Conservation (phyloP, 495 filamentous ascomycete genomes). For the Friedmanniomyces simplex region DNA sequence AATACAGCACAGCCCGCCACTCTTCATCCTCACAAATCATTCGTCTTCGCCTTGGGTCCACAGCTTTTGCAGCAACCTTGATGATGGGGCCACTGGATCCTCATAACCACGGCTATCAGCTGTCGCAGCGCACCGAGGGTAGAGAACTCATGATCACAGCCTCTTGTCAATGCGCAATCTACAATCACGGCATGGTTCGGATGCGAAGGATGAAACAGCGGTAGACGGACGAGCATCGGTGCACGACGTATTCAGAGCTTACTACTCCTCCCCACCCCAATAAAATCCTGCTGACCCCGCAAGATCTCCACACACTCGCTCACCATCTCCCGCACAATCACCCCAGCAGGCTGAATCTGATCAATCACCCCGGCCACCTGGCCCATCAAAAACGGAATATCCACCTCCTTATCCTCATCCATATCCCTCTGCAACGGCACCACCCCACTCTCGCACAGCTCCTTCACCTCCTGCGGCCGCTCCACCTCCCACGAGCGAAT, state of each 20-base stretch:
- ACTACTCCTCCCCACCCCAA: constrained; percentile 18
- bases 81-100: too few species aligned
- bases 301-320: constrained; percentile 61
- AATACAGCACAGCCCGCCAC: too few species aligned
- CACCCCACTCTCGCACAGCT: constrained; percentile 60
- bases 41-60: too few species aligned
- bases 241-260: constrained; percentile 11
- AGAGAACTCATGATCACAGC: too few species aligned
- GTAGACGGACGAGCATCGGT: too few species aligned
- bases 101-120: too few species aligned
- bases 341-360: constrained; percentile 64
- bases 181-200: too few species aligned
- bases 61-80: too few species aligned
- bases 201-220: too few species aligned
- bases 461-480: constrained; percentile 56
- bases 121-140: too few species aligned
- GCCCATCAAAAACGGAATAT: constrained; percentile 85
- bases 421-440: constrained; percentile 73
- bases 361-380: constrained; percentile 71
- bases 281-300: constrained; percentile 43
- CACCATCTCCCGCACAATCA: constrained; percentile 81
- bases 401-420: constrained; percentile 60
- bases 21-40: too few species aligned
- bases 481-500: constrained; percentile 61
- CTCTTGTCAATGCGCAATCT: too few species aligned